Percentiles rank a stretch among this genome's conserved stretches.
Evolutionary conservation across 1,284 basidiomycete genomes (phyloP).

Genomic region (Golubevia sp.): DNA sequence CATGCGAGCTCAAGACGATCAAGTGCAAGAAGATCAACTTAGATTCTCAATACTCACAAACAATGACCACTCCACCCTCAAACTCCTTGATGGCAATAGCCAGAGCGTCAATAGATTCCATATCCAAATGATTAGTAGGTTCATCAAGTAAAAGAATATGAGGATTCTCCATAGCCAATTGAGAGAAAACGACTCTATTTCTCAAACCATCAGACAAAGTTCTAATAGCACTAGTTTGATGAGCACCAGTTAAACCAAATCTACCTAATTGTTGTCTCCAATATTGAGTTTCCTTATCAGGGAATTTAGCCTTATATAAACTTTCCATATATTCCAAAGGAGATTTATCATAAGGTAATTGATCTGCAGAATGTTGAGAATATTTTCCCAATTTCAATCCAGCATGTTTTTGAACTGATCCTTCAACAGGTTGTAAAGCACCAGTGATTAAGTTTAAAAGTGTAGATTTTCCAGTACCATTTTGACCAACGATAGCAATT

Average conservation of each 20-base stretch:
- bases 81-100: slow-evolving; percentile 94
- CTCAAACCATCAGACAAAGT: slow-evolving; percentile 88
- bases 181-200: slow-evolving; percentile 90
- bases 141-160: slow-evolving; percentile 63
- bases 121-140: slow-evolving; percentile 88
- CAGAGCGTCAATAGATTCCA: slow-evolving; percentile 93
- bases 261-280: slow-evolving; percentile 93
- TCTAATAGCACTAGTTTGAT: slow-evolving; percentile 93
- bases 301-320: slow-evolving; percentile 80
- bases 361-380: slow-evolving; percentile 97
- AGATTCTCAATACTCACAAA: slow-evolving; percentile 12
- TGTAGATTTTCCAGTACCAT: slow-evolving; percentile 97
- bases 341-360: slow-evolving; percentile 88
- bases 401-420: slow-evolving; percentile 84
- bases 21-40: not conserved
- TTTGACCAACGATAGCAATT: slow-evolving; percentile 95
- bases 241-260: slow-evolving; percentile 90
- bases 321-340: slow-evolving; percentile 94
- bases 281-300: slow-evolving; percentile 90
- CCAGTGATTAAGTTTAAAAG: slow-evolving; percentile 93
- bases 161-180: slow-evolving; percentile 68
- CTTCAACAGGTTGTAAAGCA: slow-evolving; percentile 77
- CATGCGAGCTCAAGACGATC: not conserved
- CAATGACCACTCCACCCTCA: slow-evolving; percentile 82
- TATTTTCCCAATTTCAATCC: slow-evolving; percentile 85